phyloP scores from a whole-genome alignment of 768 basidiomycete species.

The Zangia roseola region DNA sequence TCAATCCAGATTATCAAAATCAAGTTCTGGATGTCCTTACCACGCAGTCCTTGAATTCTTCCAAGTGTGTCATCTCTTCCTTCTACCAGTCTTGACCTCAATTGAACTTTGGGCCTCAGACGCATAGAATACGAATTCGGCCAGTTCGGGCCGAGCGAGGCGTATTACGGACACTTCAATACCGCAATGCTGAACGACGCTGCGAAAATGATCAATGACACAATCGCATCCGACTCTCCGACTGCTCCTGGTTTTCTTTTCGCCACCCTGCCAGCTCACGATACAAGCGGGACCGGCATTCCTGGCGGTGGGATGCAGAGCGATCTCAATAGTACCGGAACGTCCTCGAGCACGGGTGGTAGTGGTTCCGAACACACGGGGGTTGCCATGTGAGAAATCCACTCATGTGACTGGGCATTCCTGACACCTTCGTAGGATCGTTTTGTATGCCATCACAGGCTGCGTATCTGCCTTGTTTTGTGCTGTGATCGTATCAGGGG shows the following conservation, averaged over 20 bases:
- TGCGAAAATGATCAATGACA: constrained; percentile 39
- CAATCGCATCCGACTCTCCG: constrained; percentile 43
- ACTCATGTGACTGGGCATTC: neutral
- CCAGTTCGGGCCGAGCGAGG: constrained; percentile 53
- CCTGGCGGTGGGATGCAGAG: constrained; percentile 8
- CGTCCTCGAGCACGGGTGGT: constrained; percentile 13
- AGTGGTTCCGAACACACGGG: constrained; percentile 44
- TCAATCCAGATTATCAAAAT: constrained; percentile 70
- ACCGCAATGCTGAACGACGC: constrained; percentile 60
- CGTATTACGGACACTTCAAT: constrained; percentile 56
- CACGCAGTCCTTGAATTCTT: constrained; percentile 59
- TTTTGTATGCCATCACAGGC: constrained; percentile 85
- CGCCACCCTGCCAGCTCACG: constrained; percentile 64
- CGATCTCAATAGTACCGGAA: constrained; percentile 18
- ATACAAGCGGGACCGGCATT: constrained; percentile 45
- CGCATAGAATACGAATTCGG: constrained; percentile 59
- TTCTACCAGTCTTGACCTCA: neutral
- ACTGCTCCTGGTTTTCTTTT: constrained; percentile 61
- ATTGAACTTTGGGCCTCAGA: constrained; percentile 24
- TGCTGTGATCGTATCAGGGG: constrained; percentile 82
- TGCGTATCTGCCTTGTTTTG: constrained; percentile 84
- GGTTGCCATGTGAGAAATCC: constrained; percentile 69
- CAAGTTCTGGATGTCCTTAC: constrained; percentile 76
- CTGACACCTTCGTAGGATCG: constrained; percentile 50
- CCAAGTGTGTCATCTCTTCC: constrained; percentile 42